Evolutionary conservation across 2,329 filamentous ascomycete species (phyloP), one percentile per base, ranked within the genome.

Genomic region (Nothomitra cinnamomea): DNA sequence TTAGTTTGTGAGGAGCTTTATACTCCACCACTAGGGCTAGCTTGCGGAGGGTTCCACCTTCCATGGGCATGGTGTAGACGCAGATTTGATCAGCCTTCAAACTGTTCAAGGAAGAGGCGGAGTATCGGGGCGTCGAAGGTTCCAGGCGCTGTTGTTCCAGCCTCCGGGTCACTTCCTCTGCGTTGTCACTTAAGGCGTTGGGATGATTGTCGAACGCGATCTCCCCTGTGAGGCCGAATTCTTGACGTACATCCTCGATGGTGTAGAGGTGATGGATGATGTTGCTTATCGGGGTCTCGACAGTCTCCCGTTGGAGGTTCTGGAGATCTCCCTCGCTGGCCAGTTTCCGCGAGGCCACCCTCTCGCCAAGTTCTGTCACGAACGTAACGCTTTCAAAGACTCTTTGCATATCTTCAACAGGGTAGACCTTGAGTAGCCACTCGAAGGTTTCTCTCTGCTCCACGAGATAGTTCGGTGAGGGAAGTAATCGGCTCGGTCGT

Each of bases 1-100:
- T 52, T 3, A 61, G 48, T 49, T 61, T 60, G 42, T 61, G 58
- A 13, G 59, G 58, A 32, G 57, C 57, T 47, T 60, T 61, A 41
- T 59, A 58, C 40, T 60, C 57, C 12, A 58, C 55, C 1, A 51
- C 15, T 28, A 53, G 58, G 38, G 19, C 48, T 6, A 51, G n/a
- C 13, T 7, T 52, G 3, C 28, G 41, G 8, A n/a, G 36, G 25
- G 25, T 50, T 5, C 10, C 19, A 22, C 21, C 21, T 8, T n/a
- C 35, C 6, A 5, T 10, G 15, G 19, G 6, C 8, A 48, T 13
- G 6, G 12, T 6, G 17, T 52, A 40, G 36, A 52, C 35, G 17
- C 50, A 52, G 21, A 52, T 36, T 21, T 52, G 50, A 32, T 52
- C 51, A 24, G 35, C 6, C 15, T n/a, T n/a, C 7, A 35, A 21